A percentile compares a stretch with the other conserved stretches of the same genome.
Conservation (phyloP, 1,284 basidiomycete genomes). For the Rhodotorula sp. region DNA sequence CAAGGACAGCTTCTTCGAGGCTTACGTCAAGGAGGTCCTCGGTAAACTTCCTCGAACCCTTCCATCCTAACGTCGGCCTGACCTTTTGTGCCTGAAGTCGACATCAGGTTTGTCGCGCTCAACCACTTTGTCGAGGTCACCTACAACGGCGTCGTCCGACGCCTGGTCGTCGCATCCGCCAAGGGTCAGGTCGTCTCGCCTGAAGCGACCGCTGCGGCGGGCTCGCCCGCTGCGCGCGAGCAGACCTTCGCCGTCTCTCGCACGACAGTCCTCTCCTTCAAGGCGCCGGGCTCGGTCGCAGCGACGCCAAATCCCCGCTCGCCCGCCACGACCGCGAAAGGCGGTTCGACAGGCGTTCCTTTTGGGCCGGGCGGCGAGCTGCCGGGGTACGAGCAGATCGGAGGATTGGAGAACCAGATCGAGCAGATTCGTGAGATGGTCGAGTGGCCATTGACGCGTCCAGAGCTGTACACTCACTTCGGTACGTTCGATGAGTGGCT, state of each 20-base stretch:
- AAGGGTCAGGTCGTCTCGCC: constrained; percentile 26
- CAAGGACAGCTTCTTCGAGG: constrained; percentile 51
- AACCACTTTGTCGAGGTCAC: constrained; percentile 64
- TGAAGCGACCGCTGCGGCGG: constrained; percentile 47
- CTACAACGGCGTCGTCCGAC: constrained; percentile 63
- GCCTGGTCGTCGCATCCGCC: constrained; percentile 61
- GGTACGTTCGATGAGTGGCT: constrained; percentile 56
- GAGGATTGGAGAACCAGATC: constrained; percentile 86
- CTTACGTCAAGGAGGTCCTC: constrained; percentile 53
- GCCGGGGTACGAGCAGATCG: constrained; percentile 65
- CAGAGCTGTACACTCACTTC: constrained; percentile 85
- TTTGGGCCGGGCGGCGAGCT: constrained; percentile 1
- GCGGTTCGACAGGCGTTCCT: not conserved
- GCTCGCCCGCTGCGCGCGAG: not conserved
- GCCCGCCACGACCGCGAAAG: constrained; percentile 37
- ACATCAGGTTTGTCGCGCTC: constrained; percentile 68
- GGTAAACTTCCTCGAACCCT: constrained; percentile 36
- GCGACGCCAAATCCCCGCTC: constrained; percentile 12
- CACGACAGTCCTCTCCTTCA: constrained; percentile 24
- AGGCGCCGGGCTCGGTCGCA: constrained; percentile 13
- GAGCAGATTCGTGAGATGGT: constrained; percentile 87
- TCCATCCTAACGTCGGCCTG: not conserved
- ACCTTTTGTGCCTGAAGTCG: constrained; percentile 57
- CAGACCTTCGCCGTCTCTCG: constrained; percentile 29
- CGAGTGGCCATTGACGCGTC: constrained; percentile 86